phyloP scores from a whole-genome alignment of 345 rosid genomes.

The Euphorbia pulcherrima region DNA sequence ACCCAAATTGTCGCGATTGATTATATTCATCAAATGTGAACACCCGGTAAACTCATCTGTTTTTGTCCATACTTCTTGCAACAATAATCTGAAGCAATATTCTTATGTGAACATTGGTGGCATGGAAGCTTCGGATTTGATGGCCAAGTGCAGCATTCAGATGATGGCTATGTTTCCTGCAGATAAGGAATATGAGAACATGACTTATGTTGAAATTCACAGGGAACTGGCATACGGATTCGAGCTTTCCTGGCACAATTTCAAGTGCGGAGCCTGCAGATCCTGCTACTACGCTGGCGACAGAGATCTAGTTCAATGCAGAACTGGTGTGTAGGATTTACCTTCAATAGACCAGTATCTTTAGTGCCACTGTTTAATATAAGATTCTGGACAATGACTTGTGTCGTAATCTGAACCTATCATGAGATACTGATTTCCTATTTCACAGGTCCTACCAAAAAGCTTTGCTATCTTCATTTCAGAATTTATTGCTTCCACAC shows the following conservation, averaged over 20 bases:
- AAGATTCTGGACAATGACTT: background rate
- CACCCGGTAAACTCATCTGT: background rate
- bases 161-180: background rate
- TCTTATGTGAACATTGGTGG: background rate
- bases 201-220: background rate
- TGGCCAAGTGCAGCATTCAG: background rate
- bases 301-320: background rate
- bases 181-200: background rate
- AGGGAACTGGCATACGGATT: constrained; percentile 4
- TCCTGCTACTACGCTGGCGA: background rate
- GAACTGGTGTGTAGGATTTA: background rate
- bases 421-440: background rate
- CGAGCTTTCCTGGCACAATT: constrained; percentile 14
- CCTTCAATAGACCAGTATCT: no score
- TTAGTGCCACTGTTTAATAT: background rate
- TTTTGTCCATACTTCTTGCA: background rate
- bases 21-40: constrained; percentile 1
- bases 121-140: background rate
- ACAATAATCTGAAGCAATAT: background rate
- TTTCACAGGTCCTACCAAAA: background rate
- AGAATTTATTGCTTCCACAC: background rate
- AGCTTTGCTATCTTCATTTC: background rate
- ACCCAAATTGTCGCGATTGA: background rate
- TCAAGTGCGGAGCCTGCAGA: constrained; percentile 4
- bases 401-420: background rate